phyloP scores from a whole-genome alignment of 2,329 filamentous ascomycete species.

The Penicillium sp. region DNA sequence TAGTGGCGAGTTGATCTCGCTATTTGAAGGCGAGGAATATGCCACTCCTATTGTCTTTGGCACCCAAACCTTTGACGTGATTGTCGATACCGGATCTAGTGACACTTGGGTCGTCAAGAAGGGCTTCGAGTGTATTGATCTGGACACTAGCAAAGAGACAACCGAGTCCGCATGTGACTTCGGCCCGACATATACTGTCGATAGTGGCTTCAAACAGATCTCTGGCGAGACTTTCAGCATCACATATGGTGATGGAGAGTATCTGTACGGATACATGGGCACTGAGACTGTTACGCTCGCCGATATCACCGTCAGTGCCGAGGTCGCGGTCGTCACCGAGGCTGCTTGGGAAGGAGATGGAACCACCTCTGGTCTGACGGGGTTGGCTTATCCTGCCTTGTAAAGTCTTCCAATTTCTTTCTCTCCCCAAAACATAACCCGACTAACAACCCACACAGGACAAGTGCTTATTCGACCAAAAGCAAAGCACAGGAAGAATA shows the following conservation, averaged over 20 bases:
- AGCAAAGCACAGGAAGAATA: slow-evolving; percentile 2
- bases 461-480: slow-evolving; percentile 2
- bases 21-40: slow-evolving; percentile 16
- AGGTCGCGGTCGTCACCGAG: slow-evolving; percentile 7
- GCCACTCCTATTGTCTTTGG: slow-evolving; percentile 25
- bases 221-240: slow-evolving; percentile 22
- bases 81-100: slow-evolving; percentile 50
- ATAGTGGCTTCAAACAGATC: slow-evolving; percentile 17
- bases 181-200: slow-evolving; percentile 16
- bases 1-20: slow-evolving; percentile 11
- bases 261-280: slow-evolving; percentile 21
- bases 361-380: slow-evolving; percentile 9
- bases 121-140: slow-evolving; percentile 36
- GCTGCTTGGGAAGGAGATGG: slow-evolving; percentile 10
- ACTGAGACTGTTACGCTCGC: slow-evolving; percentile 24
- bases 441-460: background rate
- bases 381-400: slow-evolving; percentile 7
- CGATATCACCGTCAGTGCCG: slow-evolving; percentile 12
- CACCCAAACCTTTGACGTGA: slow-evolving; percentile 31
- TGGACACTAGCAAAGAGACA: background rate
- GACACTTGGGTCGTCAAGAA: slow-evolving; percentile 47
- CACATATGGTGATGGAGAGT: slow-evolving; percentile 25
- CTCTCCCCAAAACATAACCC: too few relatives aligned
- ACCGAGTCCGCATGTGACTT: slow-evolving; percentile 16
- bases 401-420: background rate